Base-by-base conservation (phyloP, 768 basidiomycete species). In the Termitomyces titanicus region DNA sequence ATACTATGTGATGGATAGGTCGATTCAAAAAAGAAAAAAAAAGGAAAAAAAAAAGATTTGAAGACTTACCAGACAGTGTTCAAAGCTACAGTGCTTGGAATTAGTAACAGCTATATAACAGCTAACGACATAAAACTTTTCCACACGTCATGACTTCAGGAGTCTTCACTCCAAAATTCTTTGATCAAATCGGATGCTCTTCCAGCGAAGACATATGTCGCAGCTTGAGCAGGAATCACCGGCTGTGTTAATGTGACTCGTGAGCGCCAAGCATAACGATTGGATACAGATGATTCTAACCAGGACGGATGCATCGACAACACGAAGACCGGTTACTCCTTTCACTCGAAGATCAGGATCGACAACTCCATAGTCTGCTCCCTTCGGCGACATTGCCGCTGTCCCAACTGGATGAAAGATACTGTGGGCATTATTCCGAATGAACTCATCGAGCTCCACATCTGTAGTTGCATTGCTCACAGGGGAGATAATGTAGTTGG, bases 251-350 rank as follows among this genome's bases (percentile, higher is more conserved):
- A n/a, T 29, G 9, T 3, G 9, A 29, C 3, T 3, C 29, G 9
- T 29, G 29, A 29, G 9, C 29, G 29, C 29, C 9, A 9, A 29
- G 29, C 9, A 29, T 4, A 29, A 29, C 29, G n/a, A n/a, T n/a
- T 29, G 29, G 5, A 29, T 29, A 4, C 29, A 3, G 9, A 29
- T 29, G 4, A 38, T 42, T 47, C 60, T 43, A 42, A 59, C 56
- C 25, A 57, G 25, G 2, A 72, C 64, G 42, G 71, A 71, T 11
- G 69, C 65, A 58, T 74, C 73, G 6, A 75, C 67, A n/a, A 76
- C 59, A 5, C 74, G 58, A n/a, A 75, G 42, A 10, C 70, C 29
- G 68, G 68, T 34, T 3, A 69, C 63, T 10, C 71, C 70, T 53
- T 73, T 71, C 3, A 75, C 68, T 2, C 35, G 34, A 3, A 75